Percentiles rank a stretch among this genome's conserved stretches.
These are phyloP conservation scores for Apiospora pterosperma DNA, from an alignment of 2,329 filamentous ascomycete species.

Conservation along the genomic window DNA sequence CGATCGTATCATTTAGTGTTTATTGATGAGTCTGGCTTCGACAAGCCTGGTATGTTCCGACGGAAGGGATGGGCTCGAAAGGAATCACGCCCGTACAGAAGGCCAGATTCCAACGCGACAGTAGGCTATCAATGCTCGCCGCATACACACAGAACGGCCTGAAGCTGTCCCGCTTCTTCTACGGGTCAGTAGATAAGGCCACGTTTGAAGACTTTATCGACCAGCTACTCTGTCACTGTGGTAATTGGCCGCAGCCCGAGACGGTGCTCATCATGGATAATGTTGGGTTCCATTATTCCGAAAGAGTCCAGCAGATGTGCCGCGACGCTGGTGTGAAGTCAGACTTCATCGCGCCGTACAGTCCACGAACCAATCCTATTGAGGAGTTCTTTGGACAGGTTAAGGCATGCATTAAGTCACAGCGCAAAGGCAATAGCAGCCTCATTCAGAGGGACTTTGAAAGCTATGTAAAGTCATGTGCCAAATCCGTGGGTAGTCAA, in stretches of 20 bases:
- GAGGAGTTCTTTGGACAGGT: constrained; percentile 8
- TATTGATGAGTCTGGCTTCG: constrained; percentile 4
- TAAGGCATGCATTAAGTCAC: constrained; percentile 8
- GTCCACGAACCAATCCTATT: constrained; percentile 4
- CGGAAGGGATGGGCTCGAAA: constrained; percentile 6
- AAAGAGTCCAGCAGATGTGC: constrained; percentile 4
- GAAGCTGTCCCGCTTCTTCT: constrained; percentile 2
- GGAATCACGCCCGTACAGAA: constrained; percentile 5
- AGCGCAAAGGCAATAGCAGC: constrained; percentile 4
- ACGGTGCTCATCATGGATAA: constrained; percentile 6
- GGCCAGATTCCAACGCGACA: constrained; percentile 4
- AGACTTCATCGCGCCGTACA: constrained; percentile 5
- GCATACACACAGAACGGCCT: constrained; percentile 7
- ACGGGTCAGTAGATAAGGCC: background rate
- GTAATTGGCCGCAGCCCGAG: constrained; percentile 3
- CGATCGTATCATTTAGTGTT: constrained; percentile 7
- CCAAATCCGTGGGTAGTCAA: background rate
- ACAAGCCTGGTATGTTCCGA: constrained; percentile 5
- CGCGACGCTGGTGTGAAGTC: background rate
- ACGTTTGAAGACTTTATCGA: constrained; percentile 5
- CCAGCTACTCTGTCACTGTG: constrained; percentile 2
- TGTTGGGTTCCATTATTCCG: constrained; percentile 7
- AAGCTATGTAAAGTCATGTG: background rate
- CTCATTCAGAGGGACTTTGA: constrained; percentile 2
- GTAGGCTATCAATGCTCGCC: background rate